Conservation (phyloP, 371 early-diverging fungal species). For the Rhizopus stolonifer region DNA sequence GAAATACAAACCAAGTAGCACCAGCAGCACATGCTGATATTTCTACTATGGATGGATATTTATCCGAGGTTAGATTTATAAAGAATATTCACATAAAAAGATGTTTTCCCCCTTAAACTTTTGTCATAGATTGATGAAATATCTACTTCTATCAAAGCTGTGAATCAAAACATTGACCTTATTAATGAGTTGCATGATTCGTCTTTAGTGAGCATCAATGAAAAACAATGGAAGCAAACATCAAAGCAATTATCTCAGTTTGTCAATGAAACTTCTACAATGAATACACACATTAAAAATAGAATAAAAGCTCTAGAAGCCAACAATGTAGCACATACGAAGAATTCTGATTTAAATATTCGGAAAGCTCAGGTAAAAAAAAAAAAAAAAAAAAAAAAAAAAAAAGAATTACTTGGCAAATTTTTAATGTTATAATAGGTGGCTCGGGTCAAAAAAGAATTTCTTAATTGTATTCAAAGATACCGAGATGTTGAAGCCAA, state of each 20-base stretch:
- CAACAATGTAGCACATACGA: constrained; percentile 22
- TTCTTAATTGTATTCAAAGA: constrained; percentile 78
- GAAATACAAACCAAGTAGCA: constrained; percentile 8
- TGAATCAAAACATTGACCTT: constrained; percentile 55
- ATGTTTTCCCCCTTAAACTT: too few relatives aligned
- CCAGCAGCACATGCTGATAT: constrained; percentile 20
- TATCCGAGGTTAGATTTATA: constrained; percentile 20
- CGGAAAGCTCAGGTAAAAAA: constrained; percentile 30
- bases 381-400: too few relatives aligned
- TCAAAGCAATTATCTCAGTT: constrained; percentile 59
- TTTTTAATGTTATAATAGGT: too few relatives aligned
- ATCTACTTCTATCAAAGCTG: constrained; percentile 53
- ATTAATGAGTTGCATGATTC: constrained; percentile 64
- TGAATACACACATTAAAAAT: constrained; percentile 53
- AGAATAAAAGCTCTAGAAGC: constrained; percentile 50
- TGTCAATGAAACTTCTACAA: constrained; percentile 59
- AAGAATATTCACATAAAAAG: too few relatives aligned
- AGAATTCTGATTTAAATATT: constrained; percentile 31
- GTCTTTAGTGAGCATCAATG: constrained; percentile 62
- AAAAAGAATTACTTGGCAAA: too few relatives aligned
- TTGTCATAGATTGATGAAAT: constrained; percentile 55
- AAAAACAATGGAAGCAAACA: constrained; percentile 55
- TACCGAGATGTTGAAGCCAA: constrained; percentile 81
- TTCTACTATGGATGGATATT: constrained; percentile 23
- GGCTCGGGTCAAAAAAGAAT: constrained; percentile 73